phyloP scores from a whole-genome alignment of 2,329 filamentous ascomycete species.

The Catunica adiposa region DNA sequence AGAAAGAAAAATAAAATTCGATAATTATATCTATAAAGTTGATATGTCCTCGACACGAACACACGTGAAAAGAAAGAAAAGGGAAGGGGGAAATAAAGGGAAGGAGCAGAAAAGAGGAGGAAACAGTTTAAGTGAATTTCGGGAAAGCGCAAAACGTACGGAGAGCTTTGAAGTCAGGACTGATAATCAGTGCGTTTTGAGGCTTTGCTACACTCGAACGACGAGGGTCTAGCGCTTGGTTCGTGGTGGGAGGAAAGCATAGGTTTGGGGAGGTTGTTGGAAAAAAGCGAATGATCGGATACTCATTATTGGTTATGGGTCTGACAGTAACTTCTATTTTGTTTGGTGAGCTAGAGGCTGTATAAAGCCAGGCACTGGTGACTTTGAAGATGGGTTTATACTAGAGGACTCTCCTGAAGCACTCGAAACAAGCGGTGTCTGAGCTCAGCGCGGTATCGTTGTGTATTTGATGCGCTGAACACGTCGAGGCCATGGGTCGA shows the following conservation, averaged over 20 bases:
- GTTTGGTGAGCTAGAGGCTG: no score
- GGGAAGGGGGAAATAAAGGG: conserved; percentile 12
- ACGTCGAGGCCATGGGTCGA: neutral
- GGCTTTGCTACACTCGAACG: no score
- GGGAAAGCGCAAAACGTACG: neutral
- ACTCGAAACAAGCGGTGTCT: conserved; percentile 20
- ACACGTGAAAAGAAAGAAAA: neutral
- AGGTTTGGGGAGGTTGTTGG: no score
- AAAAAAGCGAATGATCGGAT: no score
- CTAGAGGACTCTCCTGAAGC: no score
- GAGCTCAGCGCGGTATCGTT: conserved; percentile 12
- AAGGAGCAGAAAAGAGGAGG: neutral
- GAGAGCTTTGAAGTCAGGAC: neutral
- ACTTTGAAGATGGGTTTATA: no score
- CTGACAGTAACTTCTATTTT: no score
- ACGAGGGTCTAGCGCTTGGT: neutral
- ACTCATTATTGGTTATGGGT: no score
- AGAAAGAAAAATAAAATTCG: neutral
- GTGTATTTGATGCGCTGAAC: neutral
- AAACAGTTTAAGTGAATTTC: neutral
- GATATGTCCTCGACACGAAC: neutral
- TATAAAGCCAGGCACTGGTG: no score
- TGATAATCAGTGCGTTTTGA: neutral
- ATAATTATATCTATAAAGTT: neutral
- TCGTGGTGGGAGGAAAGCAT: neutral